Conservation (phyloP, 768 basidiomycete genomes). For the Trametes sanguinea region DNA sequence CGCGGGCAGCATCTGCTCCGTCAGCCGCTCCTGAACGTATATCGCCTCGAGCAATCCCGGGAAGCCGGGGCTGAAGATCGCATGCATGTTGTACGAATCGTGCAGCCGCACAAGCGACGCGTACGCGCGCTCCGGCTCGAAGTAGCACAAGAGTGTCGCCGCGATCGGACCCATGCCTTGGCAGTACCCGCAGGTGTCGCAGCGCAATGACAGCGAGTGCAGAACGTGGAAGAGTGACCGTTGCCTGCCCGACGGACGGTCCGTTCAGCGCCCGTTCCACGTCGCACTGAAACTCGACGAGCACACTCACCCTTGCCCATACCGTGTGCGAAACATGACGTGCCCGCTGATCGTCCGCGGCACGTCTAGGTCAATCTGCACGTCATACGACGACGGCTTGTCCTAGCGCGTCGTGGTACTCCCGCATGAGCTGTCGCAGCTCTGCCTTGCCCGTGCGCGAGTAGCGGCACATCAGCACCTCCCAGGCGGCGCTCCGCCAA, state of each 20-base stretch:
- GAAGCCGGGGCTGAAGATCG: conserved; percentile 90
- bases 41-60: conserved; percentile 96
- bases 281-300: neutral
- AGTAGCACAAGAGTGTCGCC: conserved; percentile 91
- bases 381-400: conserved; percentile 84
- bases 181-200: conserved; percentile 88
- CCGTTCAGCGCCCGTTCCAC: neutral
- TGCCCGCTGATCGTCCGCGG: conserved; percentile 95
- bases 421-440: conserved; percentile 43
- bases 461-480: conserved; percentile 65
- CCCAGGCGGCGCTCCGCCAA: conserved; percentile 94
- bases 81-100: conserved; percentile 84
- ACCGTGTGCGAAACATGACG: conserved; percentile 91
- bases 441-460: conserved; percentile 49
- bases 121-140: conserved; percentile 87
- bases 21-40: conserved; percentile 91
- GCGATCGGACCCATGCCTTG: conserved; percentile 99
- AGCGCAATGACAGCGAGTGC: conserved; percentile 87
- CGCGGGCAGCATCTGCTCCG: conserved; percentile 84
- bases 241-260: conserved; percentile 58
- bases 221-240: conserved; percentile 93
- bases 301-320: conserved; percentile 85
- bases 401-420: conserved; percentile 70
- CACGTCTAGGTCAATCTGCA: conserved; percentile 98
- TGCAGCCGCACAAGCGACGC: conserved; percentile 86